Conservation (phyloP, 306 rosid genomes). For the Prinsepia uniflora region DNA sequence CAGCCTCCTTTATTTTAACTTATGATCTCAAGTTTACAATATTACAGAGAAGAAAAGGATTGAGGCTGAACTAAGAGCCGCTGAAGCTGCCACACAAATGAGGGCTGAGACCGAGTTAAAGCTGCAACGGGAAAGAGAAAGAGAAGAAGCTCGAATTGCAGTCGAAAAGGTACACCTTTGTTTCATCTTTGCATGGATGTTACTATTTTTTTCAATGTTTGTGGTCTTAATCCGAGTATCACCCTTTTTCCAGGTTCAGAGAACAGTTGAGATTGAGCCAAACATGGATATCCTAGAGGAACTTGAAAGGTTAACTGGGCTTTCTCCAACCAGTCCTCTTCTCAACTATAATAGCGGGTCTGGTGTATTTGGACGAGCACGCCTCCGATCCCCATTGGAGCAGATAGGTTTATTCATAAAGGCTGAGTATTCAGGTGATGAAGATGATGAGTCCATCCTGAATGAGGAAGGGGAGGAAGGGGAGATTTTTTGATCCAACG, state of each 20-base stretch:
- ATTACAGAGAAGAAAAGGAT: slow-evolving; percentile 65
- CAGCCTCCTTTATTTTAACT: not conserved
- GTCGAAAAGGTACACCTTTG: slow-evolving; percentile 52
- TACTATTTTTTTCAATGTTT: not conserved
- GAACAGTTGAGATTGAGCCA: slow-evolving; percentile 61
- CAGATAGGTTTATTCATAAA: slow-evolving; percentile 73
- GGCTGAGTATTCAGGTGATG: slow-evolving; percentile 48
- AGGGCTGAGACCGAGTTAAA: slow-evolving; percentile 51
- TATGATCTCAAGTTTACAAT: not conserved
- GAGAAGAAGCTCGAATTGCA: slow-evolving; percentile 80
- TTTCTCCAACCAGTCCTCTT: slow-evolving; percentile 27
- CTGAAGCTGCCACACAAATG: slow-evolving; percentile 55
- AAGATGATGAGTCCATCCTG: slow-evolving; percentile 47
- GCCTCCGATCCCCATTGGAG: slow-evolving; percentile 52
- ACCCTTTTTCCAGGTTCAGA: slow-evolving; percentile 47
- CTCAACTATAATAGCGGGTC: slow-evolving; percentile 22
- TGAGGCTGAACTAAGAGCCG: slow-evolving; percentile 72
- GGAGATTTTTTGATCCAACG: slow-evolving; percentile 35
- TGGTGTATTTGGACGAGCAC: slow-evolving; percentile 20
- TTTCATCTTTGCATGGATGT: not conserved
- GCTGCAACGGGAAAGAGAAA: slow-evolving; percentile 60
- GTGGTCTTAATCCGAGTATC: not conserved
- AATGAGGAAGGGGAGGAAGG: slow-evolving; percentile 57
- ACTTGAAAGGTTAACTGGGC: slow-evolving; percentile 62
- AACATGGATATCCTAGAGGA: slow-evolving; percentile 55